These are phyloP conservation scores for Lichtheimia corymbifera DNA, from an alignment of 371 early-diverging fungal species.

Conservation along the genomic window DNA sequence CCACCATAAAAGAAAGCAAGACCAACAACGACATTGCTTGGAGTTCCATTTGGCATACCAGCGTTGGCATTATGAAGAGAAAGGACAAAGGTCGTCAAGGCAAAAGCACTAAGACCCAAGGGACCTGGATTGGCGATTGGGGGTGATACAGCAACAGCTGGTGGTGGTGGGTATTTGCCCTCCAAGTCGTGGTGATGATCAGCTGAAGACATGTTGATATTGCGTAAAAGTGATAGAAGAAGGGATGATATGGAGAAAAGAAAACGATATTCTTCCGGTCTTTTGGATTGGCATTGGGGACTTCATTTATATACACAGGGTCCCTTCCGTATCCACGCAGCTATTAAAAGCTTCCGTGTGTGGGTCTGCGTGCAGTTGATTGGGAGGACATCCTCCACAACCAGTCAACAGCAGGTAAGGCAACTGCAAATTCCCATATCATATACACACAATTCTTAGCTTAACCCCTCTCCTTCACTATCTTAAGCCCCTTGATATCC, in stretches of 20 bases:
- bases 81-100: slow-evolving; percentile 76
- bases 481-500: no score
- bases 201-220: not conserved
- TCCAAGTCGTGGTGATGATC: slow-evolving; percentile 5
- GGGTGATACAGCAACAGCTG: slow-evolving; percentile 12
- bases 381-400: no score
- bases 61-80: slow-evolving; percentile 70
- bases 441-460: no score
- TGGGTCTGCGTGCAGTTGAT: no score
- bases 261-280: not conserved
- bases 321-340: no score
- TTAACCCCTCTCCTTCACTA: no score
- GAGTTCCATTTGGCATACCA: slow-evolving; percentile 57
- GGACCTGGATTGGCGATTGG: slow-evolving; percentile 73
- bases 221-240: not conserved
- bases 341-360: no score
- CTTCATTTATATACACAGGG: no score
- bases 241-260: not conserved
- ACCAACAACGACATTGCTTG: slow-evolving; percentile 61
- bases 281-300: no score
- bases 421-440: no score
- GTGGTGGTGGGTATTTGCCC: slow-evolving; percentile 8
- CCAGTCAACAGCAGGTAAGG: no score
- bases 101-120: slow-evolving; percentile 74
- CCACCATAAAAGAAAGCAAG: slow-evolving; percentile 83